phyloP scores from a whole-genome alignment of 768 basidiomycete species.

The Boletus subparvulus region DNA sequence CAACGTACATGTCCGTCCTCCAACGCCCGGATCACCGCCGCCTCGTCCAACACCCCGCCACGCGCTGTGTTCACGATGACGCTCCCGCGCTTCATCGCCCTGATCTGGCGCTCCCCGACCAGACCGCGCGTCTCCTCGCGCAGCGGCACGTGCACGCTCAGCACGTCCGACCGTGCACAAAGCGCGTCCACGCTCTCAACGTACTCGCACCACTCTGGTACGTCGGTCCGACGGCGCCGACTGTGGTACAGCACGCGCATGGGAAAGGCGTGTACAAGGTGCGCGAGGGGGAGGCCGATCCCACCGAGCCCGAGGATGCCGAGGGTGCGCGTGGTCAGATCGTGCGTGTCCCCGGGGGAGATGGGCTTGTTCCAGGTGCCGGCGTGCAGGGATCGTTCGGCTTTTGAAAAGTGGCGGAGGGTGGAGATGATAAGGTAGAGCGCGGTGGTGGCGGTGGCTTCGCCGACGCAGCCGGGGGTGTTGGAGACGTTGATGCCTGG shows the following conservation, averaged over 20 bases:
- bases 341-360: constrained; percentile 48
- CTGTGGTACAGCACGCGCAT: constrained; percentile 89
- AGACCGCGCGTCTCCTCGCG: constrained; percentile 67
- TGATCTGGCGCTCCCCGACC: constrained; percentile 74
- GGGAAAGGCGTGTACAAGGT: constrained; percentile 75
- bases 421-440: constrained; percentile 79
- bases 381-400: constrained; percentile 52
- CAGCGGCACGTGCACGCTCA: constrained; percentile 80
- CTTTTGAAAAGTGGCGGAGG: constrained; percentile 66
- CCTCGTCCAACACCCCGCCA: constrained; percentile 87
- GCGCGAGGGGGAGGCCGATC: constrained; percentile 68
- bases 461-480: constrained; percentile 87
- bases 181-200: constrained; percentile 77
- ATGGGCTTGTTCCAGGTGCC: constrained; percentile 61
- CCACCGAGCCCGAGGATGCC: constrained; percentile 77
- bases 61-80: constrained; percentile 86
- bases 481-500: constrained; percentile 71
- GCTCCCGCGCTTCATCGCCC: constrained; percentile 71
- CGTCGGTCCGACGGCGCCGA: constrained; percentile 51
- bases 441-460: constrained; percentile 87
- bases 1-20: constrained; percentile 82
- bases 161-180: no score
- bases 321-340: constrained; percentile 65
- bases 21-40: constrained; percentile 79
- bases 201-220: constrained; percentile 78